Evolutionary conservation across 768 basidiomycete species (phyloP).

Genomic region (Suillus occidentalis): DNA sequence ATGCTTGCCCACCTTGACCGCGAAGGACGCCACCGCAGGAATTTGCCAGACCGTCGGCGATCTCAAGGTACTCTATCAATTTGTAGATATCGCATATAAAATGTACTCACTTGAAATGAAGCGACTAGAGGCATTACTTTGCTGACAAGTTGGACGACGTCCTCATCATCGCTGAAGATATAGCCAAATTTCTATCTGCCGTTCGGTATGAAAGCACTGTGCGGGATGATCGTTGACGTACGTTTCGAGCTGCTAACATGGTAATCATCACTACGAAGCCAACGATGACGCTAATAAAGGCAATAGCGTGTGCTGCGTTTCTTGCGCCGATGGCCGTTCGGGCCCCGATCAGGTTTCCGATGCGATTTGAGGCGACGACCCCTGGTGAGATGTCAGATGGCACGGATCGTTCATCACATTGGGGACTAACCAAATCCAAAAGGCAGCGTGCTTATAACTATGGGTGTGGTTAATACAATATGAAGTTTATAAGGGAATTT

Average conservation of each 20-base stretch:
- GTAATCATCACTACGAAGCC: conserved; percentile 59
- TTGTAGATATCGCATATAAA: not conserved
- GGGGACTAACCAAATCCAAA: conserved; percentile 58
- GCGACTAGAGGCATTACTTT: conserved; percentile 54
- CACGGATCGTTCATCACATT: not conserved
- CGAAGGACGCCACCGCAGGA: conserved; percentile 51
- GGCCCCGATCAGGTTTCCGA: conserved; percentile 72
- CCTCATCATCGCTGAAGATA: conserved; percentile 64
- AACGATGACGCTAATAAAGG: conserved; percentile 59
- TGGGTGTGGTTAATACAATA: conserved; percentile 3
- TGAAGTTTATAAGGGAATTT: not conserved
- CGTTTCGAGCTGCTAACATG: conserved; percentile 58
- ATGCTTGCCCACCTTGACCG: conserved; percentile 39
- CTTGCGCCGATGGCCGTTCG: conserved; percentile 53
- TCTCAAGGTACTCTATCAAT: conserved; percentile 25
- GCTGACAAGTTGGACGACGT: conserved; percentile 49
- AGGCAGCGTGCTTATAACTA: conserved; percentile 72
- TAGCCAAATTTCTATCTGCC: conserved; percentile 53
- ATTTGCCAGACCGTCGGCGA: conserved; percentile 52
- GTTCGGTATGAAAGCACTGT: not conserved
- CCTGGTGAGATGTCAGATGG: conserved; percentile 31
- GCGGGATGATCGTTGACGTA: conserved; percentile 28
- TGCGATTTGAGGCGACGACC: conserved; percentile 68
- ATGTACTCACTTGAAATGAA: conserved; percentile 45
- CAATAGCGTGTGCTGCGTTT: conserved; percentile 60